Percentiles rank a stretch among this genome's conserved stretches.
These are phyloP conservation scores for Capronia epimyces DNA, from an alignment of 2,329 filamentous ascomycete genomes.

Conservation along the genomic window DNA sequence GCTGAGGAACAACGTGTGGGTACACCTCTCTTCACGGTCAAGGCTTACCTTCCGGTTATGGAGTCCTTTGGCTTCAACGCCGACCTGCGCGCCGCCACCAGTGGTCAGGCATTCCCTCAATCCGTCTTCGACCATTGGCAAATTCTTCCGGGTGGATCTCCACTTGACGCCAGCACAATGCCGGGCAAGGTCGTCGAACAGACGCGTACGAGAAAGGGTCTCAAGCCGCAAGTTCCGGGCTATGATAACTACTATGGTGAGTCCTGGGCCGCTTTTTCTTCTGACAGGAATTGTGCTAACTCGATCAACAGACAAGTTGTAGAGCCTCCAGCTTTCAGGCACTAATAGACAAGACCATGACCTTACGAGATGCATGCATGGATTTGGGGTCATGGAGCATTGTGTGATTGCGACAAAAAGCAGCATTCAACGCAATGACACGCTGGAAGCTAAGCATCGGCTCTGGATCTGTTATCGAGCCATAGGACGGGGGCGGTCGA, in stretches of 20 bases:
- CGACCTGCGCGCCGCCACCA: constrained; percentile 88
- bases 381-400: constrained; percentile 19
- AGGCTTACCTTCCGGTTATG: constrained; percentile 92
- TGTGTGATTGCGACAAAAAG: constrained; percentile 13
- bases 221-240: constrained; percentile 91
- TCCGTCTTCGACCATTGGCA: constrained; percentile 99
- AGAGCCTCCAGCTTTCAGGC: constrained; percentile 40
- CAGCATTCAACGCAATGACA: constrained; percentile 6
- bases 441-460: constrained; percentile 6
- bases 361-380: constrained; percentile 23
- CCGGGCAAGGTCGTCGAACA: constrained; percentile 75
- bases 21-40: constrained; percentile 99
- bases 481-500: background rate
- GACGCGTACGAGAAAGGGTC: constrained; percentile 99
- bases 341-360: constrained; percentile 22
- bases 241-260: constrained; percentile 74
- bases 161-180: constrained; percentile 76
- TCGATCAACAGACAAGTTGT: constrained; percentile 77
- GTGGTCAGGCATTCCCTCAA: constrained; percentile 98
- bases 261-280: constrained; percentile 39
- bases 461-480: constrained; percentile 10
- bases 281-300: constrained; percentile 41
- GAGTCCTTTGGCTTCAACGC: constrained; percentile 99
- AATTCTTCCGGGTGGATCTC: constrained; percentile 86
- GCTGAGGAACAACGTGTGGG: constrained; percentile 95